Evolutionary conservation across 2,329 filamentous ascomycete genomes (phyloP), one percentile per base, ranked within the genome.

Genomic region (Colletotrichum costaricense): DNA sequence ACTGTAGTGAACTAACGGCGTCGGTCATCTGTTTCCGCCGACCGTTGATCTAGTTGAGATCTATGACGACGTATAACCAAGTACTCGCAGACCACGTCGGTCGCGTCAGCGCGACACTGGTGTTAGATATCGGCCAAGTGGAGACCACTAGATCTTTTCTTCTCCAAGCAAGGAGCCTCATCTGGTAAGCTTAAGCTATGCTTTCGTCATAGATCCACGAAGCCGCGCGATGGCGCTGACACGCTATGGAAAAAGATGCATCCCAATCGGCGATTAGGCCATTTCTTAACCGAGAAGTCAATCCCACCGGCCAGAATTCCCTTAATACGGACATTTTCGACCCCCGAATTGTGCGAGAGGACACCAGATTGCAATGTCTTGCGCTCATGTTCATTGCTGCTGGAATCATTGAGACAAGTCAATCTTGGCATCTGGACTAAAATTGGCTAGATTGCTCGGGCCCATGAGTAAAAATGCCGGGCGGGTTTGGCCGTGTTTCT

Each of bases 171-270:
- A 62, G 8, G 56, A 73, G 67, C 66, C 55, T 65, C 55, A 65
- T 62, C 33, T 60, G n/a, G 28, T 35, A 66, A 38, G 57, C 14
- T 42, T 9, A 70, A 38, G 55, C 26, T 28, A 60, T 42, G 57
- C 49, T 73, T 73, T 71, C 71, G 71, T 73, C 71, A 73, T 73
- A 71, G 71, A 73, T 65, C 35, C 62, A 73, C 42, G 28, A 42
- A n/a, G 55, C 71, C 26, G 16, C 60, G 26, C 52, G 49, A 60
- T 66, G 56, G 67, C 42, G 60, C 67, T 38, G 38, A 66, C 30
- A 35, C 35, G 22, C 30, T 59, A 49, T 56, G 60, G 46, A 19
- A 46, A 35, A 60, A 65, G 65, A 59, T 57, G 46, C 67, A 38
- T 5, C 28, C 16, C 55, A 24, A 66, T 62, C 60, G 62, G 55